phyloP scores from a whole-genome alignment of 2,329 filamentous ascomycete species.

The Zalaria obscura region DNA sequence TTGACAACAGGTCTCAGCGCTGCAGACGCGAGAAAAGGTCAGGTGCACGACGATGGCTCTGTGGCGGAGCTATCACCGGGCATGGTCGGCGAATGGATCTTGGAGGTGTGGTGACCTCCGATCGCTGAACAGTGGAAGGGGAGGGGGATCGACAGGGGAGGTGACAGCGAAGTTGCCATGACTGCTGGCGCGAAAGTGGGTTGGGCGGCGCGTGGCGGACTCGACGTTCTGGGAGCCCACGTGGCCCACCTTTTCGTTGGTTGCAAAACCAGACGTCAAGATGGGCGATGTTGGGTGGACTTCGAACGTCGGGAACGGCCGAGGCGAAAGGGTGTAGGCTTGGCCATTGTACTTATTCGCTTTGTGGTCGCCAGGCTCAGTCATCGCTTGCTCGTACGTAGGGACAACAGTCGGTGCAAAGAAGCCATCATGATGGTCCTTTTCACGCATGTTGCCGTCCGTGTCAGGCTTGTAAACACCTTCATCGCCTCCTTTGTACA shows the following conservation, averaged over 20 bases:
- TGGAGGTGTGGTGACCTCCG: conserved; percentile 13
- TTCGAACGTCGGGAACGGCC: conserved; percentile 28
- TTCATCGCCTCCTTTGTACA: conserved; percentile 35
- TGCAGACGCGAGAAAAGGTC: conserved; percentile 28
- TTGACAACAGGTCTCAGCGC: conserved; percentile 25
- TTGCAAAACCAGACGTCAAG: conserved; percentile 14
- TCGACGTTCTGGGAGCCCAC: conserved; percentile 28
- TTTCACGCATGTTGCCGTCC: conserved; percentile 8
- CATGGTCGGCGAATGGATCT: conserved; percentile 27
- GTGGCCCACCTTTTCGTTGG: conserved; percentile 27
- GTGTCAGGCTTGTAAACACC: conserved; percentile 7
- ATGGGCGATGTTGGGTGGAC: conserved; percentile 15
- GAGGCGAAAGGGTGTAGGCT: conserved; percentile 30
- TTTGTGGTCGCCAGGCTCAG: conserved; percentile 22
- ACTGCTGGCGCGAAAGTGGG: conserved; percentile 29
- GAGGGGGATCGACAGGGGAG: conserved; percentile 25
- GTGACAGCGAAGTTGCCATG: conserved; percentile 28
- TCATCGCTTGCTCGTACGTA: conserved; percentile 13
- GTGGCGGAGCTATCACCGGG: conserved; percentile 23
- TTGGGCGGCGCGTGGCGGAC: conserved; percentile 25
- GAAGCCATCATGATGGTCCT: conserved; percentile 10
- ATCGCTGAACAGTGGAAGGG: conserved; percentile 13
- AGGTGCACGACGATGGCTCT: conserved; percentile 20
- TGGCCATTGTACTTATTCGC: conserved; percentile 28
- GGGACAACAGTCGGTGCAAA: conserved; percentile 15